These are phyloP conservation scores for Candida tetrigidarum DNA, from an alignment of 1,139 yeast species.

Conservation along the genomic window DNA sequence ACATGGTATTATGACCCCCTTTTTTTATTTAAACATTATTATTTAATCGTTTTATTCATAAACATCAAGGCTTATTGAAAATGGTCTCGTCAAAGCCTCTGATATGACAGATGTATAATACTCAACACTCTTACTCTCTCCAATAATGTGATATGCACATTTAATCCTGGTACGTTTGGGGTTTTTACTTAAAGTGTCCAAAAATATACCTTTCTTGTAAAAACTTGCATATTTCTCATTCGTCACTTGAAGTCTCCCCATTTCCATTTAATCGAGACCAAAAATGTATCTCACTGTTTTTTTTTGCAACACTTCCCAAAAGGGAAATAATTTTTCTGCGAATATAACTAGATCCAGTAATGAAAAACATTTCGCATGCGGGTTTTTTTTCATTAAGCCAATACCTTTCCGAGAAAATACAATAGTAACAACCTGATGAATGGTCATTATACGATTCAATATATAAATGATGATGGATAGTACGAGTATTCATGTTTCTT, in stretches of 20 bases:
- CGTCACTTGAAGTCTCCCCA: neutral
- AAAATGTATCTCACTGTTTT: neutral
- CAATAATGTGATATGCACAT: no score
- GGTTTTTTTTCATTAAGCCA: neutral
- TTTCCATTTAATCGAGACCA: no score
- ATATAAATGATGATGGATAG: slow-evolving; percentile 7
- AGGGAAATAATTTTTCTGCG: slow-evolving; percentile 1
- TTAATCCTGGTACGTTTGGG: neutral
- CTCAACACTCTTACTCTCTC: no score
- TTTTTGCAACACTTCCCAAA: slow-evolving; percentile 8
- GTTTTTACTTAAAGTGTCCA: neutral
- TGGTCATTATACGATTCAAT: neutral
- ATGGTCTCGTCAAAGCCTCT: neutral
- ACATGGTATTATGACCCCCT: no score
- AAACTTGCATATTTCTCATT: neutral
- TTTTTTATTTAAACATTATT: no score
- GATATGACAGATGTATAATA: neutral
- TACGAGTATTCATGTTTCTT: slow-evolving; percentile 1
- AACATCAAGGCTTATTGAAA: no score
- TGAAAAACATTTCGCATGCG: neutral
- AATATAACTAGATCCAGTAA: slow-evolving; percentile 7
- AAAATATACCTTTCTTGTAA: neutral
- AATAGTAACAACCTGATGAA: neutral
- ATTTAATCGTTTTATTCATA: no score
- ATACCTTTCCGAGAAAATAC: neutral